phyloP scores from a whole-genome alignment of 202 grass and related monocot species.

The Brachypodium distachyon region DNA sequence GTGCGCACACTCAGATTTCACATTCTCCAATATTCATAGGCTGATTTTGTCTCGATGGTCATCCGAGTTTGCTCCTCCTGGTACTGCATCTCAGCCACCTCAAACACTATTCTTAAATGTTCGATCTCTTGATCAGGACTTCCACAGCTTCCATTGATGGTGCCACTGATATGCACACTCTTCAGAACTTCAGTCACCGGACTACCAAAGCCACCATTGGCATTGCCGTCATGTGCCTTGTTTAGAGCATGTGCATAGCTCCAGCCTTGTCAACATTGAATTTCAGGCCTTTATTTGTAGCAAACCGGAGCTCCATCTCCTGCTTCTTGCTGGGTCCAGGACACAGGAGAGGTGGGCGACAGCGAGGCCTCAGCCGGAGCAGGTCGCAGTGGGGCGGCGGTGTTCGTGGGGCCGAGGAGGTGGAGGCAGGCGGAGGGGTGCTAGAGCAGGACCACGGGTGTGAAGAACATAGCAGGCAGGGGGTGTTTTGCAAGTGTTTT shows the following conservation, averaged over 20 bases:
- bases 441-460: too few species aligned
- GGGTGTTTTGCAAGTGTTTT: too few species aligned
- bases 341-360: too few species aligned
- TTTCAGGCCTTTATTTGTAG: constrained; percentile 59
- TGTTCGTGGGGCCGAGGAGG: too few species aligned
- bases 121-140: constrained; percentile 39
- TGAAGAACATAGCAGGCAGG: too few species aligned
- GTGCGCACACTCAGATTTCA: constrained; percentile 20
- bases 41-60: constrained; percentile 25
- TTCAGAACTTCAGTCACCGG: constrained; percentile 22
- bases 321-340: too few species aligned
- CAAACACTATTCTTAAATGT: constrained; percentile 38
- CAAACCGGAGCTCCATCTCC: constrained; percentile 55
- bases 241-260: constrained; percentile 32
- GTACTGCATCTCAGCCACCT: constrained; percentile 49
- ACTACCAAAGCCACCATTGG: constrained; percentile 20
- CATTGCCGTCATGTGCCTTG: neutral
- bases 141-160: neutral
- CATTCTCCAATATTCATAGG: constrained; percentile 40
- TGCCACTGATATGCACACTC: neutral
- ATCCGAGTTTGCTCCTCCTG: constrained; percentile 48
- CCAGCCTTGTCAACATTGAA: constrained; percentile 42
- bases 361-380: too few species aligned
- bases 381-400: too few species aligned
- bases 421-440: too few species aligned